Evolutionary conservation across 306 rosid species (phyloP).

Genomic region (Dalbergia cultrata): DNA sequence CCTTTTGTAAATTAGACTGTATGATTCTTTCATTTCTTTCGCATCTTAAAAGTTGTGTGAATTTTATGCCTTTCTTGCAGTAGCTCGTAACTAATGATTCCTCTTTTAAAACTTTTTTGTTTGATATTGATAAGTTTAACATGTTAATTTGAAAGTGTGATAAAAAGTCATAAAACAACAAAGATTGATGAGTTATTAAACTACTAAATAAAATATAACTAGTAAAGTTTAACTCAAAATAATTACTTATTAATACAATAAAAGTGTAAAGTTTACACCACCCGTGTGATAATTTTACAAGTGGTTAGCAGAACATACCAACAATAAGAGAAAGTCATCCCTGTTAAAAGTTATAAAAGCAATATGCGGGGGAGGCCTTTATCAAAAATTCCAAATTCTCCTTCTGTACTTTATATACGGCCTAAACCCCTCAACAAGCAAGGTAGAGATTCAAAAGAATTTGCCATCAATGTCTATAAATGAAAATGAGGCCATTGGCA

Average conservation of each 20-base stretch:
- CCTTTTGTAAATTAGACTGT: background rate
- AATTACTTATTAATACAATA: background rate
- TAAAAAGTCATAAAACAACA: background rate
- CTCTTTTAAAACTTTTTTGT: background rate
- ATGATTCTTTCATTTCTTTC: slow-evolving; percentile 32
- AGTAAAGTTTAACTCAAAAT: background rate
- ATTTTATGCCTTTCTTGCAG: slow-evolving; percentile 47
- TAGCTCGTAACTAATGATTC: slow-evolving; percentile 22
- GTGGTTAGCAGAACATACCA: background rate
- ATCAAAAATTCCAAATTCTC: slow-evolving; percentile 42
- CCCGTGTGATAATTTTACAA: background rate
- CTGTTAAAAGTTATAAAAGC: slow-evolving; percentile 25
- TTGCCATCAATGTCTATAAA: slow-evolving; percentile 34
- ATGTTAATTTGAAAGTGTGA: background rate
- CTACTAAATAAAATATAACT: background rate
- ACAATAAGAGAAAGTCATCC: slow-evolving; percentile 11
- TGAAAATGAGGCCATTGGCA: slow-evolving; percentile 23
- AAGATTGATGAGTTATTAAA: background rate
- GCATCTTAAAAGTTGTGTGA: slow-evolving; percentile 7
- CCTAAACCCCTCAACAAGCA: slow-evolving; percentile 63
- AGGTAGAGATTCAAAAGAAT: slow-evolving; percentile 55
- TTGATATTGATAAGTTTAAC: slow-evolving; percentile 10
- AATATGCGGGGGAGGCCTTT: slow-evolving; percentile 15
- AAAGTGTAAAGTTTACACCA: background rate
- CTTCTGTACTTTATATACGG: slow-evolving; percentile 26